phyloP scores from a whole-genome alignment of 2,329 filamentous ascomycete species.

The Colletotrichum agaves region DNA sequence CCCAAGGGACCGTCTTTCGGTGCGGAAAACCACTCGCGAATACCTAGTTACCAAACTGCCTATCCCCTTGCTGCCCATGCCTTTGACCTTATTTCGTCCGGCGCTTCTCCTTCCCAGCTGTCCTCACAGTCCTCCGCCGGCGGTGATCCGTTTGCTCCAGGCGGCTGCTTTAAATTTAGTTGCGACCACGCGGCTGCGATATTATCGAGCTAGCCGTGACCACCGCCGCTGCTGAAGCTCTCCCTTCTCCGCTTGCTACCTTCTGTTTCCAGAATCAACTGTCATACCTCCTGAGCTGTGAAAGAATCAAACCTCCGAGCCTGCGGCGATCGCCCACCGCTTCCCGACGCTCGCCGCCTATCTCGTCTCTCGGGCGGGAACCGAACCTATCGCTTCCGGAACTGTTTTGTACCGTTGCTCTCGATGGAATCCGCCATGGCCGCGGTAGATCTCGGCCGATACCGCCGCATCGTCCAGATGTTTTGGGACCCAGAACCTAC shows the following conservation, averaged over 20 bases:
- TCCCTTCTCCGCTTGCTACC: neutral
- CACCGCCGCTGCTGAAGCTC: neutral
- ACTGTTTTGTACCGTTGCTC: neutral
- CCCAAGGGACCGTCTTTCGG: no score
- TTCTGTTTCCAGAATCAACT: no score
- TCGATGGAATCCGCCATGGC: constrained; percentile 52
- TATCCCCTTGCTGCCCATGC: no score
- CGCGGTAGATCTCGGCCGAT: constrained; percentile 78
- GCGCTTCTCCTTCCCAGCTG: neutral
- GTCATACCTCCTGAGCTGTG: no score
- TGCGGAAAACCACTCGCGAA: no score
- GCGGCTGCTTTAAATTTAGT: neutral
- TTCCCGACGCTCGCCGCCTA: no score
- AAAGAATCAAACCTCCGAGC: no score
- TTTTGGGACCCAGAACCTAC: constrained; percentile 91
- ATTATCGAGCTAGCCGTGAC: no score
- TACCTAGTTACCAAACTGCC: no score
- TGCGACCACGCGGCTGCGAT: neutral
- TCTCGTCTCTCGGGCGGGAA: neutral
- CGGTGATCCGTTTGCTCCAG: neutral
- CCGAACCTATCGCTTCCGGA: neutral
- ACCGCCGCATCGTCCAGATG: constrained; percentile 85
- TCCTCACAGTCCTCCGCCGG: neutral
- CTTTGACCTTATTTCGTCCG: neutral
- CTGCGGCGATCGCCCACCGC: no score